phyloP scores from a whole-genome alignment of 371 early-diverging fungal species.

The Mycotypha africana region DNA sequence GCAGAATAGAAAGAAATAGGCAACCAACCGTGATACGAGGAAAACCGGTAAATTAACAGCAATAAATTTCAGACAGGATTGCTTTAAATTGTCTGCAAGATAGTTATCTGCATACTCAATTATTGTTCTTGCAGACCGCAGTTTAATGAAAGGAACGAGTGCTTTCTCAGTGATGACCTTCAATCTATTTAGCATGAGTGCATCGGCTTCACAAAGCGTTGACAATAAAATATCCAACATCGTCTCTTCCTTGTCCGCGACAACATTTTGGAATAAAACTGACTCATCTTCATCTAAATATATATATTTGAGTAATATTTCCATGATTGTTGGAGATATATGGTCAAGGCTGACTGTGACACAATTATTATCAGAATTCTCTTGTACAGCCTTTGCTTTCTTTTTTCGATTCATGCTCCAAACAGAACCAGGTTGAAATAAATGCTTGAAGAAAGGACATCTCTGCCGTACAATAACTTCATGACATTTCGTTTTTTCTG shows the following conservation, averaged over 20 bases:
- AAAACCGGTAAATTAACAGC: conserved; percentile 57
- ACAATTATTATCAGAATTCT: background rate
- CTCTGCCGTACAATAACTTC: conserved; percentile 56
- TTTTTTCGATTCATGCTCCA: conserved; percentile 46
- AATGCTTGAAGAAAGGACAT: conserved; percentile 58
- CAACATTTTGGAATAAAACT: conserved; percentile 31
- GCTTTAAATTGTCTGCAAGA: conserved; percentile 42
- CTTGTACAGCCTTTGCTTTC: too few species aligned
- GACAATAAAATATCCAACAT: conserved; percentile 49
- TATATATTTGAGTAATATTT: conserved; percentile 43
- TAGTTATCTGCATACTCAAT: conserved; percentile 56
- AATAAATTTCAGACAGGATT: conserved; percentile 54
- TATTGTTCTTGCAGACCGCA: conserved; percentile 46
- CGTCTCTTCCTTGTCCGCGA: conserved; percentile 37
- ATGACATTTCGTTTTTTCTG: conserved; percentile 34
- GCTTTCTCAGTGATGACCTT: conserved; percentile 50
- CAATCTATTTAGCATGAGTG: conserved; percentile 52
- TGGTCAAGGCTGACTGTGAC: conserved; percentile 47
- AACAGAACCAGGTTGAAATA: conserved; percentile 43
- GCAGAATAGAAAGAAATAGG: background rate
- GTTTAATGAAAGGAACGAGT: conserved; percentile 41
- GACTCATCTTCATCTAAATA: conserved; percentile 43
- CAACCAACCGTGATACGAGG: conserved; percentile 42
- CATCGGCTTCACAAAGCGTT: conserved; percentile 60
- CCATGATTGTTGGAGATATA: conserved; percentile 37